Evolutionary conservation across 805 yeast genomes (phyloP).

Genomic region (Candida maesae): DNA sequence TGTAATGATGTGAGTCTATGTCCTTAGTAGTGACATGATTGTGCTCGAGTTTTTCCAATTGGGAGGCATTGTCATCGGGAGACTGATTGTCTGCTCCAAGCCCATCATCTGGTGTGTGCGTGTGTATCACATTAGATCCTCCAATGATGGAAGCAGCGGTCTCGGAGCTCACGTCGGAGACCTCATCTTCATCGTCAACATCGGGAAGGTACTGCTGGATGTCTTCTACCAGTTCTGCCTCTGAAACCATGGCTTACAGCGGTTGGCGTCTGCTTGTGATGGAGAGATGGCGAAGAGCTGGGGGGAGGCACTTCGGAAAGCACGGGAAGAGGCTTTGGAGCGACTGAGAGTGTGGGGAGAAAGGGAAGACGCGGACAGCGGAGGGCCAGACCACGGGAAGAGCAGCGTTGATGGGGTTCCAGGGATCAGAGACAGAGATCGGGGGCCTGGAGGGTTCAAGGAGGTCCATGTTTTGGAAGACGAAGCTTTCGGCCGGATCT

Average conservation of each 20-base stretch:
- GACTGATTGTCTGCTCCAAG: too few relatives aligned
- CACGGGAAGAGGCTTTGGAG: not conserved
- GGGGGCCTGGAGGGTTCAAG: too few relatives aligned
- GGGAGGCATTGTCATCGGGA: not conserved
- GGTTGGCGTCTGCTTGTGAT: too few relatives aligned
- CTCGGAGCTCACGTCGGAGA: constrained; percentile 5
- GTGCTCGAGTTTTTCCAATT: constrained; percentile 10
- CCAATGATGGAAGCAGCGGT: constrained; percentile 4
- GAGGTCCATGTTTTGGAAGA: too few relatives aligned
- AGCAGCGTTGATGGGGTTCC: too few relatives aligned
- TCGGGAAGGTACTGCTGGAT: constrained; percentile 3
- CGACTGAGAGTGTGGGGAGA: too few relatives aligned
- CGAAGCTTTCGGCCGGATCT: not conserved
- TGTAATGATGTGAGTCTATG: constrained; percentile 17
- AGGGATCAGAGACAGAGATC: too few relatives aligned
- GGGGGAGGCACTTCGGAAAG: not conserved
- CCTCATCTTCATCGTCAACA: constrained; percentile 1
- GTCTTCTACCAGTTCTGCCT: too few relatives aligned
- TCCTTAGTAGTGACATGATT: constrained; percentile 14
- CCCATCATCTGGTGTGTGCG: not conserved
- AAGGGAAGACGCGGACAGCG: too few relatives aligned
- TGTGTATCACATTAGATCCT: not conserved
- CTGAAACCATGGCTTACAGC: too few relatives aligned
- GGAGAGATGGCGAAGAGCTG: too few relatives aligned
- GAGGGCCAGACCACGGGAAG: too few relatives aligned